phyloP scores from a whole-genome alignment of 108 stramenopile species.

The Conticribra weissflogii region DNA sequence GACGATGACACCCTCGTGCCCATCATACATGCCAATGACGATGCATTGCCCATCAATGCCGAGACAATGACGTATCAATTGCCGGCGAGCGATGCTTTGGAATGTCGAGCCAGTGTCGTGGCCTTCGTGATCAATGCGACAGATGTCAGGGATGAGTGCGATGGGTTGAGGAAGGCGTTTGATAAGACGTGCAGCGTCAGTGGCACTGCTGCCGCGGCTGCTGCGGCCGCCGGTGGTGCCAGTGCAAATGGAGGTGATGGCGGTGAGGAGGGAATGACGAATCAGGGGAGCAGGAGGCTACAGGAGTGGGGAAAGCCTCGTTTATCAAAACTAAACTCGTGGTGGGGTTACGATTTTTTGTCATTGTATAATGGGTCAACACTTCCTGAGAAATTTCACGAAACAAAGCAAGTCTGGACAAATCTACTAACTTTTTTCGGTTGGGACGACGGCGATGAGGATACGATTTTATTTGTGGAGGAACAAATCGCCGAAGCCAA shows the following conservation, averaged over 20 bases:
- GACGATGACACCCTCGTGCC: slow-evolving; percentile 3
- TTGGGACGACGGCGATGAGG: background rate
- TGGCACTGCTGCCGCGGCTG: slow-evolving; percentile 20
- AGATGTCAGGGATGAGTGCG: slow-evolving; percentile 87
- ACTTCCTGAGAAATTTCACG: no score
- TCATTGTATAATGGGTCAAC: no score
- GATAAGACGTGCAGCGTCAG: slow-evolving; percentile 72
- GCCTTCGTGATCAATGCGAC: slow-evolving; percentile 90
- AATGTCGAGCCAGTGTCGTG: slow-evolving; percentile 73
- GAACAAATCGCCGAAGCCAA: slow-evolving; percentile 40
- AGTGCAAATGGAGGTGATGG: background rate
- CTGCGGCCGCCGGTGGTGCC: background rate
- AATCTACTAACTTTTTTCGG: background rate
- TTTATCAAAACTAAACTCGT: slow-evolving; percentile 4
- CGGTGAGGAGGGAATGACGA: background rate
- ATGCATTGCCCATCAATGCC: slow-evolving; percentile 29
- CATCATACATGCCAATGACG: slow-evolving; percentile 25
- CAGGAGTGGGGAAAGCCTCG: slow-evolving; percentile 27
- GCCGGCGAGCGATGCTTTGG: slow-evolving; percentile 67
- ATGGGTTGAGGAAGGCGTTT: slow-evolving; percentile 82
- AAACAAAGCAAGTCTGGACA: no score
- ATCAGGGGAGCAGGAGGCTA: slow-evolving; percentile 29
- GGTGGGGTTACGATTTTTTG: background rate
- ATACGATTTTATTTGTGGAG: slow-evolving; percentile 36
- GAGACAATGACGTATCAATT: slow-evolving; percentile 26